Percentiles rank a stretch among this genome's conserved stretches.
phyloP scores from a whole-genome alignment of 331 rosid species.

The Rosa hybrid region DNA sequence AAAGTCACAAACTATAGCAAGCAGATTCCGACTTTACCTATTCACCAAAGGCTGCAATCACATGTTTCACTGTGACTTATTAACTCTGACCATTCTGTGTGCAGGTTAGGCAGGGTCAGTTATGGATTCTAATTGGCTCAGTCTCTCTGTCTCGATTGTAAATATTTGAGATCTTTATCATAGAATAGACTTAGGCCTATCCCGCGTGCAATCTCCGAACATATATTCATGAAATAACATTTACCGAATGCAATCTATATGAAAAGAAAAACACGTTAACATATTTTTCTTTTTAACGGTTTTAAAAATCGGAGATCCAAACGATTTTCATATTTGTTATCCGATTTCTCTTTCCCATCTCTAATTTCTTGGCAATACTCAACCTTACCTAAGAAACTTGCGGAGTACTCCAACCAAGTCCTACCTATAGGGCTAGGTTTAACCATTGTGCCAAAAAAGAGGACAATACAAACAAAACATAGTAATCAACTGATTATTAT shows the following conservation, averaged over 20 bases:
- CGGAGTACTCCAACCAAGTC: not conserved
- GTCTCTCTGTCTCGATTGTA: not conserved
- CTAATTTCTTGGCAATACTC: not conserved
- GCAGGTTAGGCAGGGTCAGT: not conserved
- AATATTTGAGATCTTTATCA: too few species aligned
- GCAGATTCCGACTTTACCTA: slow-evolving; percentile 6
- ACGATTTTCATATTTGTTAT: not conserved
- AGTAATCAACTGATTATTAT: not conserved
- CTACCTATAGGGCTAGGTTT: not conserved
- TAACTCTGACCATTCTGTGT: not conserved
- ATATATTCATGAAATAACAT: not conserved
- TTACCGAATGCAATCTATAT: too few species aligned
- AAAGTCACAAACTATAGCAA: not conserved
- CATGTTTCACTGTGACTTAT: slow-evolving; percentile 3
- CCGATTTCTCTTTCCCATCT: not conserved
- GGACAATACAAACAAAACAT: not conserved
- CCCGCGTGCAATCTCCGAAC: too few species aligned
- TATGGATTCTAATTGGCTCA: not conserved
- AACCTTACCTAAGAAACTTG: not conserved
- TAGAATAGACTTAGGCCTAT: too few species aligned
- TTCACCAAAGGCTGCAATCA: slow-evolving; percentile 11
- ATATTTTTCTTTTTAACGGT: not conserved
- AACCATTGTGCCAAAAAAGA: not conserved
- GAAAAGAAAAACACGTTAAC: too few species aligned
- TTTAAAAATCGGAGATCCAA: not conserved